Percentiles rank a stretch among this genome's conserved stretches.
These are phyloP conservation scores for Leucosporidium creatinivorum DNA, from an alignment of 768 basidiomycete species.

Conservation along the genomic window DNA sequence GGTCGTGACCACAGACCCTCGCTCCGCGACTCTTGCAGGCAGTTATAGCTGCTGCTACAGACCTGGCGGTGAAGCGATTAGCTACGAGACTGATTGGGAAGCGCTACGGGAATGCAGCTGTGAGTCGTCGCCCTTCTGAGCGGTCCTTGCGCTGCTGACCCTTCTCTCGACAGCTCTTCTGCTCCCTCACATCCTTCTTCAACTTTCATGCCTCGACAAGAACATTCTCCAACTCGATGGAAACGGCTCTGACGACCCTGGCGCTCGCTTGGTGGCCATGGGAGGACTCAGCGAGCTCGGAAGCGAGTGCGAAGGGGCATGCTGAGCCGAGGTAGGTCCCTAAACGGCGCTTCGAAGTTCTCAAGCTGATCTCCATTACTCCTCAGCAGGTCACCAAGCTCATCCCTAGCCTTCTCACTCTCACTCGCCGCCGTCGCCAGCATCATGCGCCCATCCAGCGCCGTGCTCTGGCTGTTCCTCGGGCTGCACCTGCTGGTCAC, in stretches of 20 bases:
- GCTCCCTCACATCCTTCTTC: constrained; percentile 84
- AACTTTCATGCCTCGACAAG: constrained; percentile 74
- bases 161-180: constrained; percentile 14
- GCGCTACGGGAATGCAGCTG: too few relatives aligned
- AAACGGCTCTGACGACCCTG: constrained; percentile 72
- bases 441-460: constrained; percentile 78
- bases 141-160: background rate
- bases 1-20: constrained; percentile 49
- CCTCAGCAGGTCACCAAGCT: background rate
- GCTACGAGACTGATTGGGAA: background rate
- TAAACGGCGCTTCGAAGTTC: background rate
- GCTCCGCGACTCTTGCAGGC: constrained; percentile 50
- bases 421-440: constrained; percentile 68
- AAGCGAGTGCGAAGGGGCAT: background rate
- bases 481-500: constrained; percentile 39
- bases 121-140: background rate
- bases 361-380: background rate
- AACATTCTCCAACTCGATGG: constrained; percentile 85
- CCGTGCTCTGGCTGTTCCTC: constrained; percentile 73
- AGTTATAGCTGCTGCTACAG: constrained; percentile 60
- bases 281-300: background rate
- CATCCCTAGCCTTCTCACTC: constrained; percentile 42
- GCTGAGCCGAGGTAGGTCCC: background rate
- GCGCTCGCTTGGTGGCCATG: constrained; percentile 66
- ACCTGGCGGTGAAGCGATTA: constrained; percentile 46